phyloP scores from a whole-genome alignment of 2,329 filamentous ascomycete genomes.

The Colletotrichum truncatum region DNA sequence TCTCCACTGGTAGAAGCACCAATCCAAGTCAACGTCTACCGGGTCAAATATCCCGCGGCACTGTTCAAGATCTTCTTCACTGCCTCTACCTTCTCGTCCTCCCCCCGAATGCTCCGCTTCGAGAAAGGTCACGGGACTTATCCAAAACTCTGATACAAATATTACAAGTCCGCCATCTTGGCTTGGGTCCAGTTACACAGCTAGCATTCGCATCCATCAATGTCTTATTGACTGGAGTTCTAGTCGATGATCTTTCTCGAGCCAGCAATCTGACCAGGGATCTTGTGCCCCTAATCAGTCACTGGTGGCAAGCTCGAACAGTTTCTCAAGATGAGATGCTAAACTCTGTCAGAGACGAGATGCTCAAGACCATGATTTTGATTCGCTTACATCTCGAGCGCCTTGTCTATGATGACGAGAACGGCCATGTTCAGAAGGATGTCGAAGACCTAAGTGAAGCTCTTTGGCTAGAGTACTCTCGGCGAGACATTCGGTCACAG shows the following conservation, averaged over 20 bases:
- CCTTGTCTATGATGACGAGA: conserved; percentile 54
- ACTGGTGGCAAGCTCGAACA: conserved; percentile 81
- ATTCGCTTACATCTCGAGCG: conserved; percentile 71
- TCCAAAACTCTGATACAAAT: conserved; percentile 66
- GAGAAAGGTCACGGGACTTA: conserved; percentile 64
- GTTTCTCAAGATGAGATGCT: conserved; percentile 68
- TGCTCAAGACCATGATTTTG: conserved; percentile 77
- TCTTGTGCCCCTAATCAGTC: conserved; percentile 75
- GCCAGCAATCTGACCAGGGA: conserved; percentile 67
- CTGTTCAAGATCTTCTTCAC: conserved; percentile 63
- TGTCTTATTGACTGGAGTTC: conserved; percentile 69
- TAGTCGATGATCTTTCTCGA: conserved; percentile 74
- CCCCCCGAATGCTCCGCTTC: conserved; percentile 73
- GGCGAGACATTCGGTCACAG: conserved; percentile 73
- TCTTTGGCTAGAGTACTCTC: conserved; percentile 82
- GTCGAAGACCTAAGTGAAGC: conserved; percentile 75
- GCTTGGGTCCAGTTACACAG: conserved; percentile 72
- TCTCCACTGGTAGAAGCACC: conserved; percentile 39
- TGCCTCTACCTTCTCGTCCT: conserved; percentile 72
- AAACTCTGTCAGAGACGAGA: conserved; percentile 76
- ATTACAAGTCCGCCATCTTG: conserved; percentile 66
- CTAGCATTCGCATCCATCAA: conserved; percentile 82
- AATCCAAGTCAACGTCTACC: conserved; percentile 33
- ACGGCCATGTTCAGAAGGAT: conserved; percentile 50
- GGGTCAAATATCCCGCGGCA: conserved; percentile 31